Conservation (phyloP, 1,284 basidiomycete genomes). For the Cystobasidium pallidum region DNA sequence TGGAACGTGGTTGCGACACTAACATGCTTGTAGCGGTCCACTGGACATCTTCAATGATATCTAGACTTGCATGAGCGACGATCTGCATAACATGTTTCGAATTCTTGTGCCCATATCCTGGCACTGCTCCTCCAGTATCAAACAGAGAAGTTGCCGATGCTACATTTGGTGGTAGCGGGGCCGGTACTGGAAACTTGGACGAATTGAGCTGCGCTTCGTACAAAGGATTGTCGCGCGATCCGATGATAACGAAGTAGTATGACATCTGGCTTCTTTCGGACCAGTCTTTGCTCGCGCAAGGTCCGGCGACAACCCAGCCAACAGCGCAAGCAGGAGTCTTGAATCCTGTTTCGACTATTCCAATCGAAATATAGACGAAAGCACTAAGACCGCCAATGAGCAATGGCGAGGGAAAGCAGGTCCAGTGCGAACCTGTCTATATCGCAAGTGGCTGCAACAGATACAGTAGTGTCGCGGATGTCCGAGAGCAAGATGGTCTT, state of each 20-base stretch:
- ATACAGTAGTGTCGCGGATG: slow-evolving; percentile 67
- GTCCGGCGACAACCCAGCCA: no score
- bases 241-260: slow-evolving; percentile 51
- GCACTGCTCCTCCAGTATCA: slow-evolving; percentile 24
- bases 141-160: slow-evolving; percentile 36
- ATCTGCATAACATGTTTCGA: slow-evolving; percentile 86
- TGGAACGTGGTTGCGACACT: slow-evolving; percentile 54
- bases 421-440: slow-evolving; percentile 60
- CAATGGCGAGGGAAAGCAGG: slow-evolving; percentile 33
- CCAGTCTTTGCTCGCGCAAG: background rate
- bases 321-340: no score
- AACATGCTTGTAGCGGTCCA: slow-evolving; percentile 82
- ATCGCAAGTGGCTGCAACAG: slow-evolving; percentile 79
- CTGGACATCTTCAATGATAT: slow-evolving; percentile 88
- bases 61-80: slow-evolving; percentile 90
- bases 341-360: background rate
- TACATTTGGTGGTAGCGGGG: slow-evolving; percentile 42
- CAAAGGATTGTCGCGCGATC: slow-evolving; percentile 54
- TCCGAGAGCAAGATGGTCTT: slow-evolving; percentile 62
- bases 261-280: background rate
- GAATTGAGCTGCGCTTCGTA: slow-evolving; percentile 53
- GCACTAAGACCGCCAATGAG: slow-evolving; percentile 1
- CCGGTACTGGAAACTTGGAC: slow-evolving; percentile 43
- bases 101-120: slow-evolving; percentile 50
- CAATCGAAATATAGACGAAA: background rate